Base-by-base conservation (phyloP, 148 eudicot genomes). In the Rhododendron henanense region DNA sequence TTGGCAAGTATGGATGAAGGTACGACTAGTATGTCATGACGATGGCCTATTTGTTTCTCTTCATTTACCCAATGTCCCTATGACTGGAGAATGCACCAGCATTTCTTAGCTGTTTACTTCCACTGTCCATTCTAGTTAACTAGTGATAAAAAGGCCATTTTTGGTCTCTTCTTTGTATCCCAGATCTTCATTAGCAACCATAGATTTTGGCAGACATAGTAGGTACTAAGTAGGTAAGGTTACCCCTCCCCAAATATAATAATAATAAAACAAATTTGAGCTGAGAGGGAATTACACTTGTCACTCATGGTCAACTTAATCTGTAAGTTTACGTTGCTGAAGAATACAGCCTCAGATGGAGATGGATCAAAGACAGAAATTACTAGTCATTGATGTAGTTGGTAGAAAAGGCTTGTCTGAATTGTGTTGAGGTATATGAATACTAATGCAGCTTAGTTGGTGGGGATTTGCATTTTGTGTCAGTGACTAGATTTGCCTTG, bases 1-100 rank as follows among this genome's bases (percentile, higher is more conserved):
- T 83, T 97, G 99, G 99, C 96, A 97, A 89, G 73, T 85, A 21
- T 97, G 99, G 99, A 95, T 95, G 99, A 93, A 97, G 99, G 99
- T 96, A 94, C 2, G 11, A 47, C 11, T 33, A 33, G 11, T 48
- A 45, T 84, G 67, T 84, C 6, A 67, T 18, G 33, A 41, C 6
- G 45, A 73, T 47, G 47, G 28, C 28, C 84, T 69, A 28, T 83
- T 69, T 48, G 59, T 55, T 23, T 35, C 45, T 25, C 86, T 83
- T 74, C 69, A 74, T 51, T 75, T 61, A 51, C 19, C 48, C 55
- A 3, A 50, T 53, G 23, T 50, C 8, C 16, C 15, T 63, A 75
- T 75, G 35, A 73, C 25, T 47, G 35, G 3, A 41, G 74, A 69
- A 67, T 69, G 6, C 9, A 81, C 65, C 63, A 50, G 33, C n/a